Conservation (phyloP, 176 grass and related monocot genomes). For the Paspalum notatum region DNA sequence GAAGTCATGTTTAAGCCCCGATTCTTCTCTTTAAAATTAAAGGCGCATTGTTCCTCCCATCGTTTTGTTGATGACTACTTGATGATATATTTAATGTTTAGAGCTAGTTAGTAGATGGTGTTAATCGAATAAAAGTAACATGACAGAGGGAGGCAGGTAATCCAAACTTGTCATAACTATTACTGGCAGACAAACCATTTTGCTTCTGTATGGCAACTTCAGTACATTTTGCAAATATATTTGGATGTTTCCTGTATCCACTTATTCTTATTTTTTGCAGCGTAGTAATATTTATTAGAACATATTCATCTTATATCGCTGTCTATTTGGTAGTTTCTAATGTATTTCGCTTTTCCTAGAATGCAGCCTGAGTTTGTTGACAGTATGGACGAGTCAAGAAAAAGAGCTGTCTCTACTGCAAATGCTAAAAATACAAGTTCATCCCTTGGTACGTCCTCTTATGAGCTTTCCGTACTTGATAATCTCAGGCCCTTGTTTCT, state of each 20-base stretch:
- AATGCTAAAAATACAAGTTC: constrained; percentile 55
- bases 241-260: constrained; percentile 21
- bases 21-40: no score
- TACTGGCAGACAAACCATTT: constrained; percentile 25
- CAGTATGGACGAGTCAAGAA: constrained; percentile 65
- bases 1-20: no score
- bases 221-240: neutral
- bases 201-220: neutral
- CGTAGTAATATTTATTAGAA: constrained; percentile 10
- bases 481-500: constrained; percentile 28
- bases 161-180: constrained; percentile 12
- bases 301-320: constrained; percentile 7
- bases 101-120: constrained; percentile 6
- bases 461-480: constrained; percentile 20
- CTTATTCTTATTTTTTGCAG: constrained; percentile 1
- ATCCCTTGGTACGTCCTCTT: constrained; percentile 64
- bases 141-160: neutral
- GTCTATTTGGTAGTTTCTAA: constrained; percentile 41
- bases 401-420: constrained; percentile 53
- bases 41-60: neutral
- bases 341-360: constrained; percentile 35
- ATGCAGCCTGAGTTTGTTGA: constrained; percentile 46
- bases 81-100: constrained; percentile 11
- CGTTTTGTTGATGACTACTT: no score
- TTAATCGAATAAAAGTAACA: constrained; percentile 35